Conservation (phyloP, 2,329 filamentous ascomycete species). For the Arthrobotrys megalospora region DNA sequence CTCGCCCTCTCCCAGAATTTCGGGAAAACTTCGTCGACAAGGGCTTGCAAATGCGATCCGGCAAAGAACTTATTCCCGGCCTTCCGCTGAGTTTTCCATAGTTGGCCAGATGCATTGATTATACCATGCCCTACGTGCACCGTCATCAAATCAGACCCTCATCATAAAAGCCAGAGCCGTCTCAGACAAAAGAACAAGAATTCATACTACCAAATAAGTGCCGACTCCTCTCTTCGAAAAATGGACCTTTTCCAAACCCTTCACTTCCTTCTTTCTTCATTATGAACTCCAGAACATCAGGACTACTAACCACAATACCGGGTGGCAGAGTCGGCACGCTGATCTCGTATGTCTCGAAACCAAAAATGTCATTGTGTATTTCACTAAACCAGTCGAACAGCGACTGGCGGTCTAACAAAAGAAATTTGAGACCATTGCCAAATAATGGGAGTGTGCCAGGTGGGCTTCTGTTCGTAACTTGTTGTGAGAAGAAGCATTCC, state of each 20-base stretch:
- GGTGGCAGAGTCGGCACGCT: slow-evolving; percentile 76
- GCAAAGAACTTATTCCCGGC: slow-evolving; percentile 75
- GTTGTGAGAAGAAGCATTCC: not conserved
- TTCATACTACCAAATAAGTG: slow-evolving; percentile 73
- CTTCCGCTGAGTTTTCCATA: slow-evolving; percentile 76
- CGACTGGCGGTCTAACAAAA: slow-evolving; percentile 49
- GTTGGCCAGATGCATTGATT: slow-evolving; percentile 77
- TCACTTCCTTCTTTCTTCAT: slow-evolving; percentile 73
- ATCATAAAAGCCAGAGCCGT: not conserved
- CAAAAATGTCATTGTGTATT: slow-evolving; percentile 67
- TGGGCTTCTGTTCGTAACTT: slow-evolving; percentile 31
- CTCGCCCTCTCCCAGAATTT: slow-evolving; percentile 71
- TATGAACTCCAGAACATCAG: slow-evolving; percentile 75
- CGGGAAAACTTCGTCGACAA: slow-evolving; percentile 75
- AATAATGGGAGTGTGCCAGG: slow-evolving; percentile 50
- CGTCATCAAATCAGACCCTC: not conserved
- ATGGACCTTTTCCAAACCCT: slow-evolving; percentile 75
- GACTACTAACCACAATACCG: slow-evolving; percentile 76
- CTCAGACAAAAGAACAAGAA: slow-evolving; percentile 37
- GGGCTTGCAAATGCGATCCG: slow-evolving; percentile 72
- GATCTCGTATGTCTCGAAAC: slow-evolving; percentile 75
- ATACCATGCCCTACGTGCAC: slow-evolving; percentile 73
- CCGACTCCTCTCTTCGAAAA: slow-evolving; percentile 75
- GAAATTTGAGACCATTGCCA: slow-evolving; percentile 57
- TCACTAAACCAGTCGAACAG: slow-evolving; percentile 60